Evolutionary conservation across 345 rosid genomes (phyloP), one percentile per base, ranked within the genome.

Genomic region (Punica granatum): DNA sequence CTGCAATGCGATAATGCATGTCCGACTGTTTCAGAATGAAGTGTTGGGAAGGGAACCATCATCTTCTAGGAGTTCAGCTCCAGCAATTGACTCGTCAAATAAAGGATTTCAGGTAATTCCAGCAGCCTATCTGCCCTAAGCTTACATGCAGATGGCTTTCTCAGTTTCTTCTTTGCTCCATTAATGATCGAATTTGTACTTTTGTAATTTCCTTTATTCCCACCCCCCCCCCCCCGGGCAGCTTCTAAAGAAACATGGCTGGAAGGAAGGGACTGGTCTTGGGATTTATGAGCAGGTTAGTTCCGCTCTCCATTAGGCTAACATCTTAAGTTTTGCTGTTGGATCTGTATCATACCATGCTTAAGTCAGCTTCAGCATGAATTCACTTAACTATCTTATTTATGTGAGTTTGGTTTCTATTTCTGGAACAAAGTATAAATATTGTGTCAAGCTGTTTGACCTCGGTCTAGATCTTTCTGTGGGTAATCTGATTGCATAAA

Each of bases 211-310:
- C n/a, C n/a, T n/a, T n/a, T n/a, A n/a, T n/a, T n/a, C n/a, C n/a
- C n/a, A n/a, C n/a, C n/a, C n/a, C n/a, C n/a, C n/a, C n/a, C 60
- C 15, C 28, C 58, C 69, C 28, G 67, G 67, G 72, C 83, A 90
- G 97, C 89, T 92, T 32, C 77, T 90, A 69, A 90, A 86, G 87
- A 92, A 90, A 86, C 96, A 90, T 70, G 97, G 98, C 21, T 92
- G 98, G 98, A 90, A 85, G 77, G 97, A 90, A 85, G 97, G 98
- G 65, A 82, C 86, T 33, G 96, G 97, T 76, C 92, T 92, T 70
- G 97, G 98, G 67, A 21, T 80, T 66, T 76, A 79, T 63, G 85
- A 92, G 82, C 97, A 92, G 89, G 97, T 85, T 32, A 59, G 73
- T 65, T 32, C 12, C 23, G 28, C 63, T 56, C 48, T 39, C 64